A percentile compares a stretch with the other conserved stretches of the same genome.
Evolutionary conservation across 2,329 filamentous ascomycete species (phyloP).

Genomic region (Xylariaceae sp.): DNA sequence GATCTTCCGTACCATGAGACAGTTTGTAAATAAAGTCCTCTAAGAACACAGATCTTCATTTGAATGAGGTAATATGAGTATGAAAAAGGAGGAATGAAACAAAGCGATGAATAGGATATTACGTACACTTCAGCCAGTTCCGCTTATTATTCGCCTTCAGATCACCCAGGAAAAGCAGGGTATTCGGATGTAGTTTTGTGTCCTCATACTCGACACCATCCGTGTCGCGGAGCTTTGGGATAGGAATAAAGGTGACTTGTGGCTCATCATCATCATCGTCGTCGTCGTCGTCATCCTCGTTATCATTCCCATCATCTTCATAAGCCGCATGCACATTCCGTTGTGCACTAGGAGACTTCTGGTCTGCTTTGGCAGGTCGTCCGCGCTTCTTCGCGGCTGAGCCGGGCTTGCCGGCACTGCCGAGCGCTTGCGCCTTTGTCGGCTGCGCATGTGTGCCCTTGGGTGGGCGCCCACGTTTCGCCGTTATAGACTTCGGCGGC

Average conservation of each 20-base stretch:
- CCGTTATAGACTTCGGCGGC: conserved; percentile 12
- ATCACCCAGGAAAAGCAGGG: conserved; percentile 62
- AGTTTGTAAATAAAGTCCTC: too few relatives aligned
- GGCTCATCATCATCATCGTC: conserved; percentile 48
- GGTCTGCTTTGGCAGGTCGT: not conserved
- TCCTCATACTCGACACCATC: conserved; percentile 57
- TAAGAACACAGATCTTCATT: too few relatives aligned
- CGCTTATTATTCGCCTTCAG: conserved; percentile 65
- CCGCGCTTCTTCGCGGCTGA: conserved; percentile 24
- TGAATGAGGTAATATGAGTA: too few relatives aligned
- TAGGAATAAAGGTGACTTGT: conserved; percentile 49
- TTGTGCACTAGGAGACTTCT: conserved; percentile 3
- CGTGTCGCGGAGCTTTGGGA: conserved; percentile 48
- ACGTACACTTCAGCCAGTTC: conserved; percentile 63
- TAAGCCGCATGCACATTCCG: conserved; percentile 28
- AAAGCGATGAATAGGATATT: not conserved
- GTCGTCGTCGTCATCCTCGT: conserved; percentile 28
- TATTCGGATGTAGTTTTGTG: conserved; percentile 61
- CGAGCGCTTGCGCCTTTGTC: not conserved
- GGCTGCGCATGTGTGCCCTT: conserved; percentile 3
- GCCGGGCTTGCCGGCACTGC: not conserved
- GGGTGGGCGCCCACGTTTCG: conserved; percentile 30
- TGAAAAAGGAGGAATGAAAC: not conserved
- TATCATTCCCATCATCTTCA: conserved; percentile 35
- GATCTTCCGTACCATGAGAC: not conserved